These are phyloP conservation scores for Dichotomocladium elegans DNA, from an alignment of 371 early-diverging fungal species.

Conservation along the genomic window DNA sequence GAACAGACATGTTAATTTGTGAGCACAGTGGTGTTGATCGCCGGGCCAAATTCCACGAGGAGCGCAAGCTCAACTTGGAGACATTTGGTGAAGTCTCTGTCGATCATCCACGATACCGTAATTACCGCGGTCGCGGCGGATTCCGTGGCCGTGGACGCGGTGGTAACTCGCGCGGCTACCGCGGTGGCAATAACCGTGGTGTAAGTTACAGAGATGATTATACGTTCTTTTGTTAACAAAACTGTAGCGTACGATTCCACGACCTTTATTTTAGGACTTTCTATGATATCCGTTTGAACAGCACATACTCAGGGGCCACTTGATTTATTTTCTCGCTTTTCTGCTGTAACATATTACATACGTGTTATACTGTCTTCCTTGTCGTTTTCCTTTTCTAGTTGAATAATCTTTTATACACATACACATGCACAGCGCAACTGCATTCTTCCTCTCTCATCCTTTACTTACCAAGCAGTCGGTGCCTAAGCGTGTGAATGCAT, in stretches of 20 bases:
- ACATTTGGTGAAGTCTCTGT: slow-evolving; percentile 90
- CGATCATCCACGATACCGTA: slow-evolving; percentile 63
- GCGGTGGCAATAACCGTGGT: slow-evolving; percentile 21
- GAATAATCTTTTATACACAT: background rate
- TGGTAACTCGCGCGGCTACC: slow-evolving; percentile 30
- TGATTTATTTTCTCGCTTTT: background rate
- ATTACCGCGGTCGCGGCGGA: slow-evolving; percentile 55
- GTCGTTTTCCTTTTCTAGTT: background rate
- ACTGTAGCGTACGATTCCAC: too few relatives aligned
- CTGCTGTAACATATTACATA: slow-evolving; percentile 9
- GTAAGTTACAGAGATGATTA: background rate
- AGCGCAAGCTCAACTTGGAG: slow-evolving; percentile 88
- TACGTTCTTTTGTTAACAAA: background rate
- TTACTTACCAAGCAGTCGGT: too few relatives aligned
- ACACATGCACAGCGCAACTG: background rate
- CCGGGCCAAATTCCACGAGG: slow-evolving; percentile 76
- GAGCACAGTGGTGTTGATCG: slow-evolving; percentile 47
- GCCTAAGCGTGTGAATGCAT: too few relatives aligned
- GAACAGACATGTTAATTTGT: background rate
- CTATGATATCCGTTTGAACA: background rate
- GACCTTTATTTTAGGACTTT: too few relatives aligned
- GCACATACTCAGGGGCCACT: background rate
- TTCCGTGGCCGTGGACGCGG: slow-evolving; percentile 52
- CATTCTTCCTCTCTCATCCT: background rate
- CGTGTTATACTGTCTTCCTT: background rate